Evolutionary conservation across 2,329 filamentous ascomycete genomes (phyloP), one percentile per base, ranked within the genome.

Genomic region (Penicillium freii): DNA sequence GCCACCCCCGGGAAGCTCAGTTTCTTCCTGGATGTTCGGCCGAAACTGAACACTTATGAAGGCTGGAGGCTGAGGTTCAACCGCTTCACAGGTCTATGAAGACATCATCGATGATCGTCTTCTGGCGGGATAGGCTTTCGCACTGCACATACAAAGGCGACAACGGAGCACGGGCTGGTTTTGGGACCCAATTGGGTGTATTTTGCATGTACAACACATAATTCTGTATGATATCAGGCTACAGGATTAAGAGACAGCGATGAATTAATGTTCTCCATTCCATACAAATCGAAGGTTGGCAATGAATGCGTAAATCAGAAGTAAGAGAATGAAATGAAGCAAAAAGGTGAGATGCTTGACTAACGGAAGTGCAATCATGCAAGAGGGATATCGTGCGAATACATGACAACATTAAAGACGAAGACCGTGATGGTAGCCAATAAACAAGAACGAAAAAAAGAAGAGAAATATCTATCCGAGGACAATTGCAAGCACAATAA

Each of bases 401-500:
- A 64, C 59, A 64, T 65, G 54, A 61, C 17, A 56, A 42, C 56
- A 45, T 43, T 45, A 47, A 57, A 54, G 39, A 49, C 34, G 56
- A 55, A 46, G 42, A 54, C 46, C n/a, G 57, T 50, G 44, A 49
- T 43, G 52, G 46, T 51, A 48, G 48, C 48, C 31, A 50, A 29
- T 56, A 55, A 56, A 44, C 53, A 60, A 49, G 53, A 50, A 49
- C 27, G 19, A 43, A 47, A 48, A 31, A 40, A 53, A 51, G 27
- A 47, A 70, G 45, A 17, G 17, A 60, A 25, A 29, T 13, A 34
- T 58, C 63, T 68, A 95, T 57, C 90, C 89, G 67, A 96, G 73
- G 51, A 92, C 86, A 51, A 93, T 89, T 15, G 94, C 95, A 66
- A 99, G 78, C 58, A 99, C 82, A 44, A 99, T 87, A 66, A 99